These are phyloP conservation scores for Miamiensis avidus DNA, from an alignment of 169 alveolate species.

Conservation along the genomic window DNA sequence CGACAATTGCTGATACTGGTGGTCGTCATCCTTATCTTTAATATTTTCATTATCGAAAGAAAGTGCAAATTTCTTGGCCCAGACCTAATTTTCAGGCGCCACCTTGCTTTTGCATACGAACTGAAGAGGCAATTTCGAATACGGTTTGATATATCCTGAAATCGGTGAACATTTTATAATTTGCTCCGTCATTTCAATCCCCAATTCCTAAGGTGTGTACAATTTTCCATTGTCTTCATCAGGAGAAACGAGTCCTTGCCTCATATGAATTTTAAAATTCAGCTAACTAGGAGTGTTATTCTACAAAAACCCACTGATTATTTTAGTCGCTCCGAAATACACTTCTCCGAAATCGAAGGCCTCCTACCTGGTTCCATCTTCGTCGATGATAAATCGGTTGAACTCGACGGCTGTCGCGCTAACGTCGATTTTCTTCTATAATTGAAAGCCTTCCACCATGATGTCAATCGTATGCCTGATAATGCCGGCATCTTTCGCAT, in stretches of 20 bases:
- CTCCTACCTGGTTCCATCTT: conserved; percentile 70
- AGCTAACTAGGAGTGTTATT: conserved; percentile 81
- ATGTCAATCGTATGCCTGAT: conserved; percentile 60
- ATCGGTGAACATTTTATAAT: conserved; percentile 79
- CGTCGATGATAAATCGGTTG: conserved; percentile 72
- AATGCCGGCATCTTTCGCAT: conserved; percentile 67
- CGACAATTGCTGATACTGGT: conserved; percentile 49
- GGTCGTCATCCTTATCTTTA: conserved; percentile 59
- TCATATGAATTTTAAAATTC: conserved; percentile 62
- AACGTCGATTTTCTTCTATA: conserved; percentile 51
- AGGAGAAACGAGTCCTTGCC: conserved; percentile 65
- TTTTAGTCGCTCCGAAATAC: conserved; percentile 78
- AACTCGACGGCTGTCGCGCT: conserved; percentile 47
- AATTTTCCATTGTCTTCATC: conserved; percentile 64
- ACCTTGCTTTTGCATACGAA: conserved; percentile 73
- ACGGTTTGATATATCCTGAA: conserved; percentile 72
- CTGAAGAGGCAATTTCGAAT: conserved; percentile 69
- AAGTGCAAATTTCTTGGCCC: conserved; percentile 46
- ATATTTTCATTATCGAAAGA: background rate
- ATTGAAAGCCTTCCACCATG: conserved; percentile 52
- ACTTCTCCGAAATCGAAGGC: conserved; percentile 76
- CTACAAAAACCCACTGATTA: conserved; percentile 71
- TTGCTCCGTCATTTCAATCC: conserved; percentile 80
- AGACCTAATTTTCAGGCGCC: conserved; percentile 10
- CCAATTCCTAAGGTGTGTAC: conserved; percentile 79